Evolutionary conservation across 805 yeast genomes (phyloP), one percentile per base, ranked within the genome.

Genomic region (Saitoella complicata): DNA sequence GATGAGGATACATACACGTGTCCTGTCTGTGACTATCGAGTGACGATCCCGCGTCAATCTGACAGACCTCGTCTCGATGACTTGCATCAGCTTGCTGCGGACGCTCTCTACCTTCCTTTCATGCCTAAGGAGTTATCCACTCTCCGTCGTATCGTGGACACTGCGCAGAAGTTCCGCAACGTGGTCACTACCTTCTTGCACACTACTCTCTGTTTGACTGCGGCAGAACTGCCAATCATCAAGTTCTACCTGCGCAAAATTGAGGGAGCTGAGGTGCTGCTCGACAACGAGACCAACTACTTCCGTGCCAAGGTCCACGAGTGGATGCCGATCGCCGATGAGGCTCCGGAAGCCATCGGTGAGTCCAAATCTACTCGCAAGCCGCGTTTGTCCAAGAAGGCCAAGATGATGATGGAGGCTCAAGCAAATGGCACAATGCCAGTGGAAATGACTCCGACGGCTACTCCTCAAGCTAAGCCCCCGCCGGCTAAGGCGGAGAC

Each of bases 1-100:
- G 62, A 61, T 3, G 58, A 63, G 34, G 64, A 59, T n/a, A 59
- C 58, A 7, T 77, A 68, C 51, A 58, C 67, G 9, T 77, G 84
- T 59, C 71, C 78, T 1, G 52, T 75, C 29, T 77, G 84, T 57
- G 73, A 72, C 52, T 57, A 55, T 47, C 56, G 58, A 32, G 43
- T 52, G 33, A 50, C 43, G 12, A 53, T 60, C n/a, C 59, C 59
- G 5, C 53, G 65, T 37, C 63, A 62, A 44, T 54, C 58, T 37
- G 43, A 51, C 42, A 53, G 65, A 32, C 69, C 69, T 2, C 56
- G 45, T 9, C 37, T 66, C 13, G 64, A 57, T 37, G 66, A 62
- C 10, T 39, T 67, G 7, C 54, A 54, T 11, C 46, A 41, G 1
- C 45, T 64, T 50, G 48, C 58, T 12, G 55, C 53, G 6, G 57